Evolutionary conservation across 2,329 filamentous ascomycete genomes (phyloP).

Genomic region (Clonostachys byssicola): DNA sequence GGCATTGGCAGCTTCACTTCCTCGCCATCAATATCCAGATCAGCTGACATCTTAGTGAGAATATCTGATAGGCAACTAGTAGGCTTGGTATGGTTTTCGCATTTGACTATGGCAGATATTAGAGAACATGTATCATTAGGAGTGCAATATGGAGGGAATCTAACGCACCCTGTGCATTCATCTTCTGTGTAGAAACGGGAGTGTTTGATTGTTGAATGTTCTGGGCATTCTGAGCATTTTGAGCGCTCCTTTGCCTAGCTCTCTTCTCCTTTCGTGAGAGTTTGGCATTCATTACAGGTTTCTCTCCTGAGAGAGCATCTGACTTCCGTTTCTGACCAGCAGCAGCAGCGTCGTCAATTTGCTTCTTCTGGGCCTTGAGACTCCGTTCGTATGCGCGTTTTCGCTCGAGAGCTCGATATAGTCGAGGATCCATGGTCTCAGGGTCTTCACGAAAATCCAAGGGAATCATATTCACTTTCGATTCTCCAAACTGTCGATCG

Average conservation of each 20-base stretch:
- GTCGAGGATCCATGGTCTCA: slow-evolving; percentile 37
- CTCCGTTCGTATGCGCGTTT: slow-evolving; percentile 59
- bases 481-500: slow-evolving; percentile 35
- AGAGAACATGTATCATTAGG: neutral
- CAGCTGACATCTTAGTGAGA: slow-evolving; percentile 28
- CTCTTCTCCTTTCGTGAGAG: slow-evolving; percentile 5
- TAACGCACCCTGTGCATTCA: neutral
- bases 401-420: slow-evolving; percentile 56
- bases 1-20: slow-evolving; percentile 46
- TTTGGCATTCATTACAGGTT: slow-evolving; percentile 14
- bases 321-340: slow-evolving; percentile 32
- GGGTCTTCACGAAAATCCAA: slow-evolving; percentile 33
- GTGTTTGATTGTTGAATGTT: neutral
- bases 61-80: slow-evolving; percentile 31
- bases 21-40: slow-evolving; percentile 35
- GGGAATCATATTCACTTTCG: slow-evolving; percentile 54
- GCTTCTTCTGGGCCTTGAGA: slow-evolving; percentile 32
- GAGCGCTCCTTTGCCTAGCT: slow-evolving; percentile 9
- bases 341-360: slow-evolving; percentile 27
- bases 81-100: slow-evolving; percentile 33
- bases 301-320: neutral
- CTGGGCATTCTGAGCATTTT: slow-evolving; percentile 12
- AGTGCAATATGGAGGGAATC: neutral
- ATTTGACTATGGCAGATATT: slow-evolving; percentile 30
- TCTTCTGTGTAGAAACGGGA: neutral